Base-by-base conservation (phyloP, 176 grass and related monocot species). In the Thinopyrum elongatum region DNA sequence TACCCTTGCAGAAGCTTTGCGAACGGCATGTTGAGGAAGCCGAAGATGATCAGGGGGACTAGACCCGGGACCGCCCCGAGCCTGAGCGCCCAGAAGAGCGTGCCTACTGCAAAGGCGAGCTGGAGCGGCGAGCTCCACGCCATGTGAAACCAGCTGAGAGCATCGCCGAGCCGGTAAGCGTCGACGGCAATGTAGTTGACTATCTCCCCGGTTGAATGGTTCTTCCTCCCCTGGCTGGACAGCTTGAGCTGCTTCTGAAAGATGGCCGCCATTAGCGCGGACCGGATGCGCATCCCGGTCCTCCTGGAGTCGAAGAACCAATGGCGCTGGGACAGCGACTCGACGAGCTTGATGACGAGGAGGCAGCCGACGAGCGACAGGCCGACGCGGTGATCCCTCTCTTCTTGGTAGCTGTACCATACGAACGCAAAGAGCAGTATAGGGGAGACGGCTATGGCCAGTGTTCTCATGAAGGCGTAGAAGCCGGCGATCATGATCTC, bases 121-220 rank as follows among this genome's bases (percentile, higher is more conserved):
- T 94, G 91, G 34, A 98, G 87, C 9, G 95, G 86, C 22, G 65
- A 88, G 85, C 83, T 93, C 95, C 93, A 98, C 3, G 80, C 87
- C 95, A 94, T 89, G 86, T 98, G 95, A 59, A 98, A 73, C 95
- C 95, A 98, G 74, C 15, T 90, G 82, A 92, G 90, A 67, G 94
- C 78, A 65, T 98, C 91, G 7, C 95, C 95, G 12, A 98, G 91
- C 65, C 93, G 78, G 80, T 98, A 98, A 0, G 95, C 95, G 51
- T 98, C 95, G 1, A 95, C 91, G 0, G 91, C 91, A 41, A 98
- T 94, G 80, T 98, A 98, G 88, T 95, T 95, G 39, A 95, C 89
- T 34, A 95, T 87, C 62, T 98, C 95, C 12, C 93, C 95, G 1
- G 91, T 86, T 3, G 95, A 91, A 78, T 98, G 93, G 58, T 85